Conservation (phyloP, 192 early-diverging fungal genomes). For the Backusella mclennaniae region DNA sequence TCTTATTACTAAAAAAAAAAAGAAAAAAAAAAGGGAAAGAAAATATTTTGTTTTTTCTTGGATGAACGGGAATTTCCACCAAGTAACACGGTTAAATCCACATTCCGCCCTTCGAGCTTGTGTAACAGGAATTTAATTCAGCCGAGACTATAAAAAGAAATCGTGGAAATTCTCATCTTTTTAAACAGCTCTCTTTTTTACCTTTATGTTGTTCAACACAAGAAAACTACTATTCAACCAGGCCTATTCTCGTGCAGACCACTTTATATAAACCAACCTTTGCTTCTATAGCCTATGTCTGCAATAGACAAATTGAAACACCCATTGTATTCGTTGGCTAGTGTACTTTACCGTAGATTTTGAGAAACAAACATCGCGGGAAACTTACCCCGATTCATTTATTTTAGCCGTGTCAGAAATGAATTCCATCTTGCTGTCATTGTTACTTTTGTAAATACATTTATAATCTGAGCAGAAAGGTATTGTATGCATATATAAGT, state of each 20-base stretch:
- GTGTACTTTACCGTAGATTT: background rate
- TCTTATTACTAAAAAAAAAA: background rate
- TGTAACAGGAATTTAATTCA: background rate
- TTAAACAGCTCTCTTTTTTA: too few species aligned
- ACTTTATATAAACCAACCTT: too few species aligned
- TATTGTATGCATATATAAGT: too few species aligned
- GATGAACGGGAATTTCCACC: constrained; percentile 1
- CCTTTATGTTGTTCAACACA: too few species aligned
- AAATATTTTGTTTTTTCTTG: background rate
- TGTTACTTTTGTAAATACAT: background rate
- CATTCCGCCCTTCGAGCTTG: background rate
- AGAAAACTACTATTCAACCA: too few species aligned
- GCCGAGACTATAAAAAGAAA: background rate
- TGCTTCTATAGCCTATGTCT: too few species aligned
- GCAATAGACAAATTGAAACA: too few species aligned
- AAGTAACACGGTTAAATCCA: background rate
- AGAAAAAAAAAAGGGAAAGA: background rate
- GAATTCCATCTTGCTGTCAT: background rate
- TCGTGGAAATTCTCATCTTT: background rate
- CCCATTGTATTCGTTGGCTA: too few species aligned
- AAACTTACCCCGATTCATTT: background rate
- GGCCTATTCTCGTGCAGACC: too few species aligned
- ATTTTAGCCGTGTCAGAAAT: background rate
- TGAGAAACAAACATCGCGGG: background rate
- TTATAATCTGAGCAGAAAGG: background rate